phyloP scores from a whole-genome alignment of 257 asterid species.

The Forsythia viridissima region DNA sequence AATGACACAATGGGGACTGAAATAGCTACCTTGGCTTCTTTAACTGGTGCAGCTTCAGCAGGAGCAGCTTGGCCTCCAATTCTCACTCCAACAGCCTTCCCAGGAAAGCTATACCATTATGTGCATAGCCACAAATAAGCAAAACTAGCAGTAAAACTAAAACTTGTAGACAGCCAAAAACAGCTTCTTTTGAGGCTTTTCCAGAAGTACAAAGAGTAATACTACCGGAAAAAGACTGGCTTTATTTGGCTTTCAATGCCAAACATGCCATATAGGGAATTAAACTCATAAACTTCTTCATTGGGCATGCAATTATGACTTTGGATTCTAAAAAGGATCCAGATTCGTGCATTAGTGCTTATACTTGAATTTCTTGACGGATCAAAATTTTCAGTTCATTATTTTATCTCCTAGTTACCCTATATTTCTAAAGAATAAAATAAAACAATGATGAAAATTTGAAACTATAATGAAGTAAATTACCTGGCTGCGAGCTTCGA shows the following conservation, averaged over 20 bases:
- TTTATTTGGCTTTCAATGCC: neutral
- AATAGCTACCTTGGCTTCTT: conserved; percentile 47
- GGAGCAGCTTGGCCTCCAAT: conserved; percentile 56
- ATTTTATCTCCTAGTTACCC: neutral
- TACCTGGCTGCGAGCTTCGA: conserved; percentile 69
- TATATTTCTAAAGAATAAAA: neutral
- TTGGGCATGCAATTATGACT: neutral
- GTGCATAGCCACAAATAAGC: neutral
- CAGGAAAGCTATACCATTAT: conserved; percentile 65
- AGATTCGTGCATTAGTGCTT: neutral
- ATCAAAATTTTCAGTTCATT: neutral
- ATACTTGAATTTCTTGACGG: neutral
- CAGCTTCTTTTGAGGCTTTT: neutral
- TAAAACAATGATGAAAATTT: neutral
- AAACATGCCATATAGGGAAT: neutral
- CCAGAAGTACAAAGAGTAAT: neutral
- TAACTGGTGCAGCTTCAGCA: conserved; percentile 56
- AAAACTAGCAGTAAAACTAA: conserved; percentile 1
- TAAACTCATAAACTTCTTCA: neutral
- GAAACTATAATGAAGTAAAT: neutral
- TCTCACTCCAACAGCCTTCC: conserved; percentile 80
- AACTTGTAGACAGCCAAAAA: neutral
- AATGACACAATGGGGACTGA: neutral
- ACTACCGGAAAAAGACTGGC: neutral
- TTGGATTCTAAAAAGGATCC: neutral